phyloP scores from a whole-genome alignment of 1,139 yeast genomes.

The Hyphopichia fennica region DNA sequence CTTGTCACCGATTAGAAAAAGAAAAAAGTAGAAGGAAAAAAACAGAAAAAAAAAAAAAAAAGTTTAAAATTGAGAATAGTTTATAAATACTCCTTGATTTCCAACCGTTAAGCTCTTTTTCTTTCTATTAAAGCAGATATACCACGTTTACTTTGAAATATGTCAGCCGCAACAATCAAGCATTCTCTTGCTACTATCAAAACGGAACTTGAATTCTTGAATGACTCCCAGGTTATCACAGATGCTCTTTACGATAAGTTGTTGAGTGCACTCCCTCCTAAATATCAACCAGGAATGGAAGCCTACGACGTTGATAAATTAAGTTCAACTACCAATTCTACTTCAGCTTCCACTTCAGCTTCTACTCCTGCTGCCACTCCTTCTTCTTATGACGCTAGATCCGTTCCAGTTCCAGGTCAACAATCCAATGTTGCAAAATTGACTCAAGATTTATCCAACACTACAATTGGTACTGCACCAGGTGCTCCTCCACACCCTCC shows the following conservation, averaged over 20 bases:
- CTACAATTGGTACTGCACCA: conserved; percentile 18
- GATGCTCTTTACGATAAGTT: conserved; percentile 57
- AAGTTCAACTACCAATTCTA: conserved; percentile 11
- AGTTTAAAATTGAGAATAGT: neutral
- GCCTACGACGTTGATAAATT: conserved; percentile 52
- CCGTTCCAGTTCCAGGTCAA: conserved; percentile 2
- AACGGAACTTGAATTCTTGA: conserved; percentile 78
- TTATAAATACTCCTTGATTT: neutral
- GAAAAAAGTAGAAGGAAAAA: neutral
- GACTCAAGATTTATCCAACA: conserved; percentile 21
- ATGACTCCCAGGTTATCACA: conserved; percentile 74
- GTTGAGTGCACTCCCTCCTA: conserved; percentile 54
- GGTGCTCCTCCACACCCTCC: conserved; percentile 19
- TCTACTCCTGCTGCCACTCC: conserved; percentile 9
- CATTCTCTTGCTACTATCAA: conserved; percentile 74
- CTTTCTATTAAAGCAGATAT: neutral
- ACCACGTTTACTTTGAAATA: conserved; percentile 10
- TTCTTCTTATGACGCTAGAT: conserved; percentile 4
- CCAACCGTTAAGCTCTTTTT: neutral
- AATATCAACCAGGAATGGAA: conserved; percentile 54
- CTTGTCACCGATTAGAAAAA: neutral
- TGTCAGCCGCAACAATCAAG: conserved; percentile 66
- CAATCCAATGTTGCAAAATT: conserved; percentile 13
- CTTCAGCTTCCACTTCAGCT: neutral
- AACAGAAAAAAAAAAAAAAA: too few relatives aligned